A percentile compares a stretch with the other conserved stretches of the same genome.
Conservation (phyloP, 78 protist species). For the Dictyostelium capitatum region DNA sequence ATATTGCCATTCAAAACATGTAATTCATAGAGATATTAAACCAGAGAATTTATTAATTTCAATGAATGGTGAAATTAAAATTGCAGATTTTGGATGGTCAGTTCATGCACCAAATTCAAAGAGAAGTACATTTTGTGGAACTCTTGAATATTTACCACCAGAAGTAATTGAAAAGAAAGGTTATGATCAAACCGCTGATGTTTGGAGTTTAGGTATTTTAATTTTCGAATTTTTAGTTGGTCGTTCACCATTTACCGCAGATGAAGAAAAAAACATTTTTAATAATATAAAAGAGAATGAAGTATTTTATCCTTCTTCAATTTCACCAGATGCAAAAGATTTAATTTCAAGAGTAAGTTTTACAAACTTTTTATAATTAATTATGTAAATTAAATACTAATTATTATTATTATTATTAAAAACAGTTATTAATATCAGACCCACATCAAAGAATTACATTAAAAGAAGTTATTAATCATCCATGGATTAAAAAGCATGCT, state of each 20-base stretch:
- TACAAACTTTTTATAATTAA: background rate
- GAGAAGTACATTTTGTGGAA: slow-evolving; percentile 98
- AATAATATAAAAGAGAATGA: slow-evolving; percentile 10
- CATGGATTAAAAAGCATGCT: slow-evolving; percentile 75
- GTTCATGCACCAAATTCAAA: slow-evolving; percentile 91
- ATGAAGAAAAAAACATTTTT: slow-evolving; percentile 15
- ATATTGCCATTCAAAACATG: slow-evolving; percentile 93
- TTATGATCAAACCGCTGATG: slow-evolving; percentile 94
- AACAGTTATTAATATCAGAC: slow-evolving; percentile 38
- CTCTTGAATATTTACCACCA: slow-evolving; percentile 98
- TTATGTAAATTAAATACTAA: background rate
- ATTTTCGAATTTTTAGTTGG: slow-evolving; percentile 76
- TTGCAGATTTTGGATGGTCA: slow-evolving; percentile 99
- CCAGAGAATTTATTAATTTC: slow-evolving; percentile 94
- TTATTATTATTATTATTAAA: background rate
- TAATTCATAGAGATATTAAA: slow-evolving; percentile 99
- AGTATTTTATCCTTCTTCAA: slow-evolving; percentile 44
- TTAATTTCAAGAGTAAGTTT: slow-evolving; percentile 47
- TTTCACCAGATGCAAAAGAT: slow-evolving; percentile 64
- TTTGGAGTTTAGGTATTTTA: slow-evolving; percentile 95
- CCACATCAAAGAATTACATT: slow-evolving; percentile 74
- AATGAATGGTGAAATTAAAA: slow-evolving; percentile 92
- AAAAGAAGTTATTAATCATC: slow-evolving; percentile 56
- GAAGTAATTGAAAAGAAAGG: slow-evolving; percentile 90
- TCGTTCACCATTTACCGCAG: slow-evolving; percentile 49